Conservation (phyloP, 2,329 filamentous ascomycete genomes). For the Pseudogymnoascus sp. region DNA sequence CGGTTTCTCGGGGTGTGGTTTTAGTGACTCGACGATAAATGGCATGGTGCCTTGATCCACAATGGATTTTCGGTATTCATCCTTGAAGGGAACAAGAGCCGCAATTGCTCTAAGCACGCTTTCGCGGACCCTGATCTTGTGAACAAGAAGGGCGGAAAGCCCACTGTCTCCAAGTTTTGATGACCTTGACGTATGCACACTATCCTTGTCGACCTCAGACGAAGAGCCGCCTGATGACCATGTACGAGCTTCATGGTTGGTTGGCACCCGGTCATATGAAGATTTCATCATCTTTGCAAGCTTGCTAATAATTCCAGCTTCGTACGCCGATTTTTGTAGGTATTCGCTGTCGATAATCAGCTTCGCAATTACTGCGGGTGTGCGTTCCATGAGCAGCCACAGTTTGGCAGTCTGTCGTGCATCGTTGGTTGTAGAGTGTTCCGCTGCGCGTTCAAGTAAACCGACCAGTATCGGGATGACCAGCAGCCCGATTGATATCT, state of each 20-base stretch:
- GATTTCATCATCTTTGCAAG: conserved; percentile 58
- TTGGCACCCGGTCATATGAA: conserved; percentile 54
- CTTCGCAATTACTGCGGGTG: conserved; percentile 68
- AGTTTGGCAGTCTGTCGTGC: conserved; percentile 33
- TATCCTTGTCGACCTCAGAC: not conserved
- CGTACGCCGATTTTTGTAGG: conserved; percentile 75
- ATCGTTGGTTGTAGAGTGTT: conserved; percentile 34
- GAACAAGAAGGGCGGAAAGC: conserved; percentile 51
- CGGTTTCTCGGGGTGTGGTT: conserved; percentile 49
- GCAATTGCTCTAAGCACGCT: conserved; percentile 70
- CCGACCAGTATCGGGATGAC: conserved; percentile 63
- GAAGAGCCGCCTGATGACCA: conserved; percentile 39
- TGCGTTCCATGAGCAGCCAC: conserved; percentile 57
- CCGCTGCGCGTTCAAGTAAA: conserved; percentile 47
- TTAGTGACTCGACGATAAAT: conserved; percentile 78
- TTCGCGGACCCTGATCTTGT: conserved; percentile 71
- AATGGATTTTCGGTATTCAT: conserved; percentile 74
- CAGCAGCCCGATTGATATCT: conserved; percentile 57
- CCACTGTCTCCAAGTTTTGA: conserved; percentile 54
- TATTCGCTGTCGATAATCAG: conserved; percentile 71
- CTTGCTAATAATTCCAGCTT: conserved; percentile 56
- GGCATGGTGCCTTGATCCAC: conserved; percentile 74
- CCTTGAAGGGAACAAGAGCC: conserved; percentile 73
- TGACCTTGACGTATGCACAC: conserved; percentile 22
- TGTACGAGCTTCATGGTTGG: conserved; percentile 37